phyloP scores from a whole-genome alignment of 2,329 filamentous ascomycete species.

The Fusarium torulosum region DNA sequence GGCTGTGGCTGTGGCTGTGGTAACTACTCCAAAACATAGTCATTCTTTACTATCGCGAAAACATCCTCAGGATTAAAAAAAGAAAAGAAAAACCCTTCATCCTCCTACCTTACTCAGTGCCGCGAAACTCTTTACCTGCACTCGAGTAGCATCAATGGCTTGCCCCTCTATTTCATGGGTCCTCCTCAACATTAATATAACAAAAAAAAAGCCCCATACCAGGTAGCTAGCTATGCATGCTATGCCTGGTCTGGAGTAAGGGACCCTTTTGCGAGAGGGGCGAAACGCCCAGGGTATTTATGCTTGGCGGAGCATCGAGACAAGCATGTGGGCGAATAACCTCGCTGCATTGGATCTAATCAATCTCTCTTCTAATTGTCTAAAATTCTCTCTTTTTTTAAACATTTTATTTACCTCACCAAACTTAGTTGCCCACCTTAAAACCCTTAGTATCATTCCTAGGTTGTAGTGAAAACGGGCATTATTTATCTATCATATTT shows the following conservation, averaged over 20 bases:
- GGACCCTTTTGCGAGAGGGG: constrained; percentile 16
- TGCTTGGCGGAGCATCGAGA: constrained; percentile 15
- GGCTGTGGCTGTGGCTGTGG: constrained; percentile 1
- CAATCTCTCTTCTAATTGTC: constrained; percentile 30
- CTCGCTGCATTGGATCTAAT: constrained; percentile 40
- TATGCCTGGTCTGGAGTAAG: constrained; percentile 15
- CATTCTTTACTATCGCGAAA: neutral
- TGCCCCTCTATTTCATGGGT: constrained; percentile 15
- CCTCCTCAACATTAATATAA: constrained; percentile 3
- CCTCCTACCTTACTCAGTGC: neutral
- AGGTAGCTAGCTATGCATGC: neutral
- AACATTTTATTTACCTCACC: constrained; percentile 9
- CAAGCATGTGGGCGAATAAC: constrained; percentile 36
- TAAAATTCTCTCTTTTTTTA: neutral
- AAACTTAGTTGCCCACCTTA: neutral
- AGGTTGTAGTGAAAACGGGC: neutral
- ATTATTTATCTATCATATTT: constrained; percentile 9
- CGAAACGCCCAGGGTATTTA: constrained; percentile 17
- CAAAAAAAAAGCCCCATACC: constrained; percentile 17
- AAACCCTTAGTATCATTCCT: neutral
- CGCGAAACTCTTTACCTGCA: constrained; percentile 1
- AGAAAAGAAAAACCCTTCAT: too few species aligned
- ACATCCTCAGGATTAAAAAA: neutral
- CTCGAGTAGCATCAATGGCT: constrained; percentile 11
- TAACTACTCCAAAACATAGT: constrained; percentile 7